Base-by-base conservation (phyloP, 257 asterid species). In the Nicotiana knightiana region DNA sequence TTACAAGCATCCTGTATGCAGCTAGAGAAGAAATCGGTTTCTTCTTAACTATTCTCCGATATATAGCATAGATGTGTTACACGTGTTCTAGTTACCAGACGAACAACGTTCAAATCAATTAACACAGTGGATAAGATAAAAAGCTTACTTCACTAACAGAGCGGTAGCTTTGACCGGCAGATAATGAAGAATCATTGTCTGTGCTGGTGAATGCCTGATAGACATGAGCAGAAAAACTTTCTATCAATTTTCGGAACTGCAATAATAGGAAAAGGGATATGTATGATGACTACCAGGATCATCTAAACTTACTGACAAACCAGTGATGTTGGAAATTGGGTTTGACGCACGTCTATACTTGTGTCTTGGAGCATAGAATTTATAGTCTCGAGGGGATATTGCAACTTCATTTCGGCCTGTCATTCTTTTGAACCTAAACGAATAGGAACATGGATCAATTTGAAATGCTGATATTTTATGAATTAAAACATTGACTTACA, bases 301-400 rank as follows among this genome's bases (percentile, higher is more conserved):
- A 58, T 63, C 51, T 67, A 81, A 86, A 83, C 95, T 87, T 91
- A 94, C 98, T 51, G 95, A 92, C 86, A 92, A 89, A 86, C 92
- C 90, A 81, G 95, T 88, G 78, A 96, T 87, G 85, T 78, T 91
- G 86, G 97, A 87, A 86, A 91, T 86, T 35, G 97, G 87, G 89
- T 88, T 94, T 8, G 98, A 90, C 59, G 88, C 90, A 24, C 98
- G 99, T 86, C 98, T 93, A 80, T 86, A 94, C 86, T 96, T 96
- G 89, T 93, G 99, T 79, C 99, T 91, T 61, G 99, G 99, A 82
- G 98, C 96, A 85, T 96, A 96, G 86, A 96, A 96, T 80, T 96
- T 96, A 90, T 94, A 96, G 90, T 96, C 99, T 86, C 94, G 85
- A 32, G 93, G 91, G 88, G 93, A 89, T 21, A 96, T 88, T 70